Conservation (phyloP, 1,284 basidiomycete genomes). For the Ganoderma leucocontextum region DNA sequence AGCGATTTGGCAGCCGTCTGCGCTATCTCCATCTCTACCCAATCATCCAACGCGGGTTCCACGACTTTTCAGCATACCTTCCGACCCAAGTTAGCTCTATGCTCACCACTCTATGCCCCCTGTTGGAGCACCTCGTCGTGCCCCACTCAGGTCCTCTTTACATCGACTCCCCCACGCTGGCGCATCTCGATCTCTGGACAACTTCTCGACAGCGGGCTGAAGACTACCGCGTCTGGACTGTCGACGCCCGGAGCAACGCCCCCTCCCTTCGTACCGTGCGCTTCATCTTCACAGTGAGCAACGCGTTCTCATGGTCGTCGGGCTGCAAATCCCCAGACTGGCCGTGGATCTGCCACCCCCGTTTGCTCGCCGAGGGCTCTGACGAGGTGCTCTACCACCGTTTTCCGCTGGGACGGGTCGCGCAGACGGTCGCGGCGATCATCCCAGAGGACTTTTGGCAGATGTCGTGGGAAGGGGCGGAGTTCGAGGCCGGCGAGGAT, state of each 20-base stretch:
- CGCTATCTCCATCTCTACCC: slow-evolving; percentile 6
- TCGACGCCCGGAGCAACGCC: not conserved
- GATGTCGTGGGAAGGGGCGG: not conserved
- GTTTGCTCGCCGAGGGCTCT: not conserved
- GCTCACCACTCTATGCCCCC: not conserved
- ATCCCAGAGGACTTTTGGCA: not conserved
- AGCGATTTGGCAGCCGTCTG: not conserved
- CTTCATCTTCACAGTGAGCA: not conserved
- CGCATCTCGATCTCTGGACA: slow-evolving; percentile 1
- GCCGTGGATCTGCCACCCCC: slow-evolving; percentile 10
- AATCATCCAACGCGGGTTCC: too few species aligned
- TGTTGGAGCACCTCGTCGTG: slow-evolving; percentile 6
- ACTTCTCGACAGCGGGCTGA: not conserved
- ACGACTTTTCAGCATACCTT: not conserved
- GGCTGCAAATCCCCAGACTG: not conserved
- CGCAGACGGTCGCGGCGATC: not conserved
- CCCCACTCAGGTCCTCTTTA: not conserved
- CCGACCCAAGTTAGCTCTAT: not conserved
- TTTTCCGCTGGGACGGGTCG: not conserved
- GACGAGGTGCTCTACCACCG: not conserved
- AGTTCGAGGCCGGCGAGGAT: not conserved
- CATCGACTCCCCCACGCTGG: not conserved
- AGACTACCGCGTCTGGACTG: too few species aligned
- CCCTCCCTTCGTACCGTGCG: slow-evolving; percentile 8
- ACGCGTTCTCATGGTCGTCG: not conserved